Base-by-base conservation (phyloP, 106 monocot species). In the Allium fistulosum region DNA sequence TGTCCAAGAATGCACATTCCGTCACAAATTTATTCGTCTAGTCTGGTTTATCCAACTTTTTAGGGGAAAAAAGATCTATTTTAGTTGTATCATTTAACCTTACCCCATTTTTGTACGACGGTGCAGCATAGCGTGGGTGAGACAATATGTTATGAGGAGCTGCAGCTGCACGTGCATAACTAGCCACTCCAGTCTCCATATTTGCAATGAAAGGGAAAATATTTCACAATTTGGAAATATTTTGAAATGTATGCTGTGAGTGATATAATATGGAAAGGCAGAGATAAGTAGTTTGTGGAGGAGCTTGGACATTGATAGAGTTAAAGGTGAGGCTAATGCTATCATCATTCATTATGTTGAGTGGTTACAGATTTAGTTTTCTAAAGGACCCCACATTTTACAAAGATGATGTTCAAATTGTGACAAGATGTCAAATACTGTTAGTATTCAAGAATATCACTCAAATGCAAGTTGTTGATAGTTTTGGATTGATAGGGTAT, bases 171-270 rank as follows among this genome's bases (percentile, higher is more conserved):
- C 77, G 76, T 17, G 91, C 76, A 17, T 83, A 95, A 78, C 81
- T 82, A 26, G 95, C 87, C 4, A 82, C 75, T 57, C 91, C 79
- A 8, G 78, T 77, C 86, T 96, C 96, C 96, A 92, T 92, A 27
- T 9, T 46, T 10, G 7, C 51, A 55, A 6, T 37, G 49, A 18
- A 63, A 74, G 17, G 4, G 27, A 49, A 65, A 62, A 57, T 48
- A 55, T 28, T 48, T 26, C 9, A 15, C 37, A 14, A 51, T 49
- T 46, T 59, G 0, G 45, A 53, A 1, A 26, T 18, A 50, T 28
- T n/a, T 5, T 17, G 67, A 12, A 62, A 9, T 9, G 17, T 8
- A 46, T 12, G 10, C 4, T 14, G 2, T 9, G 11, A 64, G 16
- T 0, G 37, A 53, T 22, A 15, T 53, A 53, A 10, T 53, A 53